Base-by-base conservation (phyloP, 192 early-diverging fungal genomes). In the Dispira simplex region DNA sequence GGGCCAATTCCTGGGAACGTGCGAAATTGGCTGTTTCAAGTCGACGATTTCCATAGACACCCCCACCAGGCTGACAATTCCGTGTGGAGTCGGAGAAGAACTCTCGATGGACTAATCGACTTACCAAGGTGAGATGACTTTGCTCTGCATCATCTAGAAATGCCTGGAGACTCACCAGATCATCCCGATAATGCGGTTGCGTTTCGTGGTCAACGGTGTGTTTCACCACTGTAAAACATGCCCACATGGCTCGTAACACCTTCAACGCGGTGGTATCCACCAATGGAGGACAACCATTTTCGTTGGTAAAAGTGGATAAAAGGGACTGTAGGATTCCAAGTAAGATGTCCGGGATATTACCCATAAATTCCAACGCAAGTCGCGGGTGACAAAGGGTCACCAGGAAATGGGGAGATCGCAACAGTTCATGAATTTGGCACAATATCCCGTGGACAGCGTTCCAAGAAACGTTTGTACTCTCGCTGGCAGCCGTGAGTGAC, bases 1-100 rank as follows among this genome's bases (percentile, higher is more conserved):
- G 59, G 59, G 59, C 59, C 8, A 62, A 6, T 18, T 44, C 59
- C 59, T 62, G 59, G 12, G 59, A 45, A 14, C 59, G 59, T 39
- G 32, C 6, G 32, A 39, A 39, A 1, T 6, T 39, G 32, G 32
- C 6, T 6, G 32, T 39, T 39, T 39, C 16, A 3, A 3, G 4
- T 56, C 3, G 54, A 21, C 25, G 23, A 8, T 28, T 56, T 27
- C 3, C 13, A n/a, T 44, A 62, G 32, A 5, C 12, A 14, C 2
- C 23, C 18, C 44, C 44, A 13, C 8, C n/a, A 10, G 18, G 9
- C 10, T 45, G 3, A 46, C 8, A 32, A 39, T 13, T 44, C 26
- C 10, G 32, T 9, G 43, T 45, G 44, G 18, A n/a, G 12, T 32
- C 16, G 43, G 23, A 45, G 25, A 58, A 18, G 8, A 58, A 25